phyloP scores from a whole-genome alignment of 2,329 filamentous ascomycete genomes.

The Gremmenia infestans region DNA sequence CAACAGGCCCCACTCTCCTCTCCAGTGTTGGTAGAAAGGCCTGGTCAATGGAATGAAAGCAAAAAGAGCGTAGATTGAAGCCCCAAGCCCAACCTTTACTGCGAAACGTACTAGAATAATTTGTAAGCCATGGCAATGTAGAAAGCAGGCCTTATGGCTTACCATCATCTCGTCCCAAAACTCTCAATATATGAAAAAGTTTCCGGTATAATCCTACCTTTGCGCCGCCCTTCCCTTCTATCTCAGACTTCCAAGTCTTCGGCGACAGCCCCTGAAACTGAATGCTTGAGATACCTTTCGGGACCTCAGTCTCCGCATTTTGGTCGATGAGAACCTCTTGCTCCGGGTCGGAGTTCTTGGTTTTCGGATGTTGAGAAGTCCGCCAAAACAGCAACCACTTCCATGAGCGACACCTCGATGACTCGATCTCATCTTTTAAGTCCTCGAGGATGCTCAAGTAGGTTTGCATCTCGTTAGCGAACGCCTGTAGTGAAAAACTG shows the following conservation, averaged over 20 bases:
- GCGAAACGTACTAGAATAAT: conserved; percentile 59
- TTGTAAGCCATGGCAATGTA: conserved; percentile 20
- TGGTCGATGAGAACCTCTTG: conserved; percentile 26
- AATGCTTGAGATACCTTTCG: conserved; percentile 24
- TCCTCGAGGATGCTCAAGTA: conserved; percentile 84
- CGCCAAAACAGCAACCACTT: conserved; percentile 81
- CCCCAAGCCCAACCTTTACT: conserved; percentile 88
- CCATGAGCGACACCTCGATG: conserved; percentile 64
- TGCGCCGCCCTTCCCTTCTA: conserved; percentile 3
- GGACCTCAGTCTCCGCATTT: conserved; percentile 15
- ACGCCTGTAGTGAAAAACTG: conserved; percentile 83
- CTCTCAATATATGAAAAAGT: conserved; percentile 48
- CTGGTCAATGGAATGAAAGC: conserved; percentile 77
- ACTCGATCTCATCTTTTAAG: conserved; percentile 65
- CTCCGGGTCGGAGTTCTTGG: conserved; percentile 21
- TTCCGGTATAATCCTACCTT: conserved; percentile 31
- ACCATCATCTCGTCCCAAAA: conserved; percentile 60
- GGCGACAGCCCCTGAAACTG: conserved; percentile 16
- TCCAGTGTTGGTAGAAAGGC: conserved; percentile 78
- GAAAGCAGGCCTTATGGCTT: conserved; percentile 31
- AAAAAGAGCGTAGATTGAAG: conserved; percentile 81
- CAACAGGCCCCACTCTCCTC: conserved; percentile 92
- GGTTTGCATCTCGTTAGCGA: conserved; percentile 81
- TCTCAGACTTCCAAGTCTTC: conserved; percentile 6
- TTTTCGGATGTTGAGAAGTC: conserved; percentile 27